phyloP scores from a whole-genome alignment of 352 stramenopile genomes.

The Globisporangium splendens region DNA sequence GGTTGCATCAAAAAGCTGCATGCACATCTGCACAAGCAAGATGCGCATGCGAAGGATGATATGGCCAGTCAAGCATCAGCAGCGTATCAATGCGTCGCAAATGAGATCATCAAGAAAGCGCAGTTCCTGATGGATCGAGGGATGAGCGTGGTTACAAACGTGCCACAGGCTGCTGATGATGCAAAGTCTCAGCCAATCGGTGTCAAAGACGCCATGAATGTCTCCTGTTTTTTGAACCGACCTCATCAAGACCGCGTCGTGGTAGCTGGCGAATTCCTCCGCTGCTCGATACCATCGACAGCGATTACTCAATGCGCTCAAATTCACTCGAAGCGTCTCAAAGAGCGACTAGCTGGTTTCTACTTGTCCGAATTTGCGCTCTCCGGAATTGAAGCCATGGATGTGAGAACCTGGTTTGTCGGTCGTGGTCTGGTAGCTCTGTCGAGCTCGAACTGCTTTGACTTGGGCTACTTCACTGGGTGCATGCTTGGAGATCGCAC shows the following conservation, averaged over 20 bases:
- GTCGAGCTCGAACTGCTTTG: conserved; percentile 15
- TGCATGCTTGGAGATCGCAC: conserved; percentile 14
- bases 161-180: neutral
- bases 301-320: conserved; percentile 23
- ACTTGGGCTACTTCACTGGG: conserved; percentile 14
- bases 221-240: neutral
- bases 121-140: conserved; percentile 28
- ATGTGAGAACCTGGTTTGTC: conserved; percentile 32
- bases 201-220: neutral
- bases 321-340: conserved; percentile 30
- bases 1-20: conserved; percentile 38
- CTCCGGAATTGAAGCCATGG: conserved; percentile 13
- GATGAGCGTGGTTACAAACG: conserved; percentile 2
- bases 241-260: neutral
- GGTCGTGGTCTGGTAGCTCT: conserved; percentile 28
- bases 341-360: conserved; percentile 31
- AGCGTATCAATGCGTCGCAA: conserved; percentile 30
- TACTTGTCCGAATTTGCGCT: conserved; percentile 24
- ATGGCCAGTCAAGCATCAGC: conserved; percentile 2
- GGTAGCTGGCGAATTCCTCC: conserved; percentile 31
- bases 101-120: conserved; percentile 24
- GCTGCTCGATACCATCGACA: conserved; percentile 17
- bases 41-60: conserved; percentile 2
- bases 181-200: neutral
- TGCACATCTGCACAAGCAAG: conserved; percentile 21